Conservation (phyloP, 768 basidiomycete species). For the Naganishia onofrii region DNA sequence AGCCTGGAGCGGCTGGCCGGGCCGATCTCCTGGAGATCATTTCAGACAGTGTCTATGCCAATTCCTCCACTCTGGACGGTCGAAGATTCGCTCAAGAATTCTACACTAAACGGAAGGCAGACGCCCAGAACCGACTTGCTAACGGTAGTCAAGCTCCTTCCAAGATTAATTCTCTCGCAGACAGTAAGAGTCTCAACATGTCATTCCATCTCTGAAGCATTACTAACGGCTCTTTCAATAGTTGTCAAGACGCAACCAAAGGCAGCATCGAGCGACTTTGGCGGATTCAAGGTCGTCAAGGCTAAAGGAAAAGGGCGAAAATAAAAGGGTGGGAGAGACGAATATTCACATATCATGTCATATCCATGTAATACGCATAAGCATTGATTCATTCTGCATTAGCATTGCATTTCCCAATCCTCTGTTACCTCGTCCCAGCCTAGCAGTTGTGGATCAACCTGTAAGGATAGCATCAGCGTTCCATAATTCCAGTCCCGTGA, state of each 20-base stretch:
- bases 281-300: slow-evolving; percentile 85
- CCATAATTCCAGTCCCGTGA: slow-evolving; percentile 40
- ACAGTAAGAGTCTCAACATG: too few relatives aligned
- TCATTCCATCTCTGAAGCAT: neutral
- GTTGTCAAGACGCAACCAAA: slow-evolving; percentile 88
- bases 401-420: slow-evolving; percentile 37
- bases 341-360: neutral
- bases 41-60: slow-evolving; percentile 88
- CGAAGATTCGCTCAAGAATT: slow-evolving; percentile 92
- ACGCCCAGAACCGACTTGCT: slow-evolving; percentile 56
- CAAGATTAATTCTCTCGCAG: slow-evolving; percentile 35
- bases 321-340: slow-evolving; percentile 1
- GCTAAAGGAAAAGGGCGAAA: slow-evolving; percentile 77
- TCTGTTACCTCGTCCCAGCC: slow-evolving; percentile 44
- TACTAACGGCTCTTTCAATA: slow-evolving; percentile 27
- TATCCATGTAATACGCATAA: neutral
- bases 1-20: slow-evolving; percentile 60
- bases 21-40: slow-evolving; percentile 74
- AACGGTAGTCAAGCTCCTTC: slow-evolving; percentile 21
- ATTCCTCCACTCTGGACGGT: slow-evolving; percentile 91
- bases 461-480: slow-evolving; percentile 38
- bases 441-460: slow-evolving; percentile 44
- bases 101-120: slow-evolving; percentile 77
- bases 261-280: slow-evolving; percentile 68
- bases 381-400: slow-evolving; percentile 11